Conservation (phyloP, 1,284 basidiomycete genomes). For the Farysia itapuensis region DNA sequence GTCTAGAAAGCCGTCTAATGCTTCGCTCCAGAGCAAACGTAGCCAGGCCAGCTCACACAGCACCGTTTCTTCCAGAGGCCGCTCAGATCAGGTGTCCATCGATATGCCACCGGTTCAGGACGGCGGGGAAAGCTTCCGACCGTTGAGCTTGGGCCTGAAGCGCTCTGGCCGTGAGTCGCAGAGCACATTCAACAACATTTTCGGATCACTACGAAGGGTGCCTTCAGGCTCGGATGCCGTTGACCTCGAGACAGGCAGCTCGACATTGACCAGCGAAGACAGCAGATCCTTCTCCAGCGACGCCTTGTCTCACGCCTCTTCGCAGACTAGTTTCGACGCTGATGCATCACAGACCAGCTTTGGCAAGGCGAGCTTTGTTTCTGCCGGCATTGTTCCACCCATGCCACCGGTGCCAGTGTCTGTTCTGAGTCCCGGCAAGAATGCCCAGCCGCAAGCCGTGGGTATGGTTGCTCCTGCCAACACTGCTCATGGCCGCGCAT, state of each 20-base stretch:
- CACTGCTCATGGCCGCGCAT: background rate
- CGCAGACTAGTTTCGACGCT: constrained; percentile 26
- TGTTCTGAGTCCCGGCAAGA: constrained; percentile 11
- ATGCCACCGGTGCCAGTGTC: constrained; percentile 31
- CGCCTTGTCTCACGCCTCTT: constrained; percentile 28
- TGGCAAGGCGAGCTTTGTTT: constrained; percentile 32
- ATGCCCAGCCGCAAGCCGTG: constrained; percentile 1
- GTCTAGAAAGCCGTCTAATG: constrained; percentile 17
- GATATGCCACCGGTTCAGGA: constrained; percentile 10
- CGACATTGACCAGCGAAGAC: constrained; percentile 6
- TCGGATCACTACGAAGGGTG: constrained; percentile 9
- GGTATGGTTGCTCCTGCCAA: background rate
- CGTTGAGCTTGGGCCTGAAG: constrained; percentile 32
- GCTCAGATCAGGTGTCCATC: constrained; percentile 16
- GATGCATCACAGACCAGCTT: constrained; percentile 31
- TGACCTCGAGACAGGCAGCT: constrained; percentile 23
- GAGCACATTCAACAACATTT: constrained; percentile 23
- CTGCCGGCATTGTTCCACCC: constrained; percentile 21
- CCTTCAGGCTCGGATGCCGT: constrained; percentile 3
- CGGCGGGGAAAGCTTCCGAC: constrained; percentile 8
- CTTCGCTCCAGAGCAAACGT: constrained; percentile 24
- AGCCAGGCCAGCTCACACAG: constrained; percentile 1
- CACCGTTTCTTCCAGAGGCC: background rate
- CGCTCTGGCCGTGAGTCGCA: constrained; percentile 17
- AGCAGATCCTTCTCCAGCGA: constrained; percentile 22